Evolutionary conservation across 257 asterid genomes (phyloP).

Genomic region (Solanum arcanum): DNA sequence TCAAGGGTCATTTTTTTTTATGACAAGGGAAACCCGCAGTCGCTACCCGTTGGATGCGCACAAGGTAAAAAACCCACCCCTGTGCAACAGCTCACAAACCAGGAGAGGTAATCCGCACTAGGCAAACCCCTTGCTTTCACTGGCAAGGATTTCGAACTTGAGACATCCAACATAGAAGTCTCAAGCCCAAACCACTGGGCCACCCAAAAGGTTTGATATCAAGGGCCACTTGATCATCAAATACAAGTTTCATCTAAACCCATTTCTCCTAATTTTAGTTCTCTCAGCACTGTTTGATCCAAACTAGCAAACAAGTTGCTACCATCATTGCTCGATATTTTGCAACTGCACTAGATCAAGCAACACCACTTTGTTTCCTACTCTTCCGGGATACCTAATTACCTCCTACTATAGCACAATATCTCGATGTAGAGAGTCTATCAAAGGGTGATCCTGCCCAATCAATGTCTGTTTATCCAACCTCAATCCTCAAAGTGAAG

Average conservation of each 20-base stretch:
- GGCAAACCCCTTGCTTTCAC: not conserved
- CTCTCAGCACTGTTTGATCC: not conserved
- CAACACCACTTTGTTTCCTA: not conserved
- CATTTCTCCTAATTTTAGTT: too few species aligned
- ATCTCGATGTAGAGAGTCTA: not conserved
- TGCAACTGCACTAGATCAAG: not conserved
- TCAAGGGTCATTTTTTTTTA: not conserved
- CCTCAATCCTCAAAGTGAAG: not conserved
- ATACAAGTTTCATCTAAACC: not conserved
- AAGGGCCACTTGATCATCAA: not conserved
- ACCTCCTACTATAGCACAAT: not conserved
- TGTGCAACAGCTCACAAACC: not conserved
- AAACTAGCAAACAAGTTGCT: not conserved
- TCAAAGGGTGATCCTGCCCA: not conserved
- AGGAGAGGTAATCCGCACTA: not conserved
- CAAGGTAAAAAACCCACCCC: not conserved
- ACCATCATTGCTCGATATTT: not conserved
- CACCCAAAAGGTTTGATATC: not conserved
- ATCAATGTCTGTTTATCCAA: not conserved
- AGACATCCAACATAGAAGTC: not conserved
- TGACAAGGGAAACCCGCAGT: not conserved
- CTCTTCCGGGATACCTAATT: not conserved
- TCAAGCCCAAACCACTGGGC: not conserved
- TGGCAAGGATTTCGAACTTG: not conserved
- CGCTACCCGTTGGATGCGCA: not conserved